Evolutionary conservation across 176 grass and related monocot species (phyloP).

Genomic region (Triticum dicoccoides): DNA sequence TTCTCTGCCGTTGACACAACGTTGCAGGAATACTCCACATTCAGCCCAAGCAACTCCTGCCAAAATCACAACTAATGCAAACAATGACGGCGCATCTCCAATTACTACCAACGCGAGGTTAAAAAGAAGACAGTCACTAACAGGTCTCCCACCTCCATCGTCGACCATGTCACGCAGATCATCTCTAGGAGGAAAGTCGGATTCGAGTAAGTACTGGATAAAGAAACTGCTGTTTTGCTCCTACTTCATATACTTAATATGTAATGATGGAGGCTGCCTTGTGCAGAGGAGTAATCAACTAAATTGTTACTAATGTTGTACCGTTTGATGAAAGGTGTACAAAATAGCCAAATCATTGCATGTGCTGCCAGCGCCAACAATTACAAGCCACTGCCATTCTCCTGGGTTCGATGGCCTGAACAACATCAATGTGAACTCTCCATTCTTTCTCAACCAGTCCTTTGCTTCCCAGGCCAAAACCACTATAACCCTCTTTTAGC

Average conservation of each 20-base stretch:
- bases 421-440: constrained; percentile 45
- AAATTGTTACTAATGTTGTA: constrained; percentile 22
- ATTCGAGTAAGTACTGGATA: constrained; percentile 55
- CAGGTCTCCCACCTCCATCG: constrained; percentile 36
- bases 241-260: constrained; percentile 25
- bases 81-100: constrained; percentile 30
- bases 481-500: constrained; percentile 9
- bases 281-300: constrained; percentile 26
- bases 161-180: constrained; percentile 66
- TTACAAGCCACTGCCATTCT: constrained; percentile 46
- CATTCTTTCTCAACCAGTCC: constrained; percentile 21
- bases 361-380: constrained; percentile 34
- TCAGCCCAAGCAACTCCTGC: constrained; percentile 43
- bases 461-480: not conserved
- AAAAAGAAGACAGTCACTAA: constrained; percentile 70
- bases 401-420: constrained; percentile 52
- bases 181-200: constrained; percentile 70
- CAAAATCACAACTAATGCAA: constrained; percentile 29
- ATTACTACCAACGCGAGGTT: constrained; percentile 43
- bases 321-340: constrained; percentile 45
- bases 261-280: not conserved
- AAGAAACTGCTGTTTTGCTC: constrained; percentile 9
- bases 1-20: constrained; percentile 19
- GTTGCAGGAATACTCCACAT: constrained; percentile 50
- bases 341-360: constrained; percentile 45